These are phyloP conservation scores for Bryoglossum gracile DNA, from an alignment of 495 filamentous ascomycete genomes.

Conservation along the genomic window DNA sequence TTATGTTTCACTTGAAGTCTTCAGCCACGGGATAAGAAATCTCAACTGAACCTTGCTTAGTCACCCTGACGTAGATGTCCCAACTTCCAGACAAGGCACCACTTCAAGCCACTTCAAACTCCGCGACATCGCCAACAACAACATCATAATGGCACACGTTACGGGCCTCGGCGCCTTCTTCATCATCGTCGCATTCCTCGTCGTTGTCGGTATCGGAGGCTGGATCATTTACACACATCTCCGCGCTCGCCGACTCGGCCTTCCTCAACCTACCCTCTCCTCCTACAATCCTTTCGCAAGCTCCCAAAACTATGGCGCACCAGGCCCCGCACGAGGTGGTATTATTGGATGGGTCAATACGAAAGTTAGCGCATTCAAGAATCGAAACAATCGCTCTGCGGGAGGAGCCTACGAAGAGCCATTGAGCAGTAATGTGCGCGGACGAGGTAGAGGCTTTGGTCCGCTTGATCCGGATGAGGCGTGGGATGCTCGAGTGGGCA, in stretches of 20 bases:
- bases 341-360: conserved; percentile 53
- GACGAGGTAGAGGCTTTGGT: conserved; percentile 35
- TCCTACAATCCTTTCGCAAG: conserved; percentile 54
- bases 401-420: conserved; percentile 56
- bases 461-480: conserved; percentile 64
- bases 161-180: conserved; percentile 25
- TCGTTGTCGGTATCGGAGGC: conserved; percentile 37
- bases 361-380: conserved; percentile 39
- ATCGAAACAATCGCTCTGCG: conserved; percentile 46
- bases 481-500: conserved; percentile 61
- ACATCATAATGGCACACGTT: conserved; percentile 13
- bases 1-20: too few species aligned
- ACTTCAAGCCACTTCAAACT: background rate
- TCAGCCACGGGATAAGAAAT: too few species aligned
- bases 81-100: too few species aligned
- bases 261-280: conserved; percentile 51
- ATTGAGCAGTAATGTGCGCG: conserved; percentile 28
- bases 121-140: background rate
- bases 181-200: conserved; percentile 44
- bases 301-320: conserved; percentile 31
- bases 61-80: too few species aligned
- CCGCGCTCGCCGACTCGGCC: conserved; percentile 54
- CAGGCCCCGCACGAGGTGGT: conserved; percentile 48
- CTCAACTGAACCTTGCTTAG: too few species aligned
- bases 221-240: conserved; percentile 52